phyloP scores from a whole-genome alignment of 2,329 filamentous ascomycete species.

The Fusarium sp. region DNA sequence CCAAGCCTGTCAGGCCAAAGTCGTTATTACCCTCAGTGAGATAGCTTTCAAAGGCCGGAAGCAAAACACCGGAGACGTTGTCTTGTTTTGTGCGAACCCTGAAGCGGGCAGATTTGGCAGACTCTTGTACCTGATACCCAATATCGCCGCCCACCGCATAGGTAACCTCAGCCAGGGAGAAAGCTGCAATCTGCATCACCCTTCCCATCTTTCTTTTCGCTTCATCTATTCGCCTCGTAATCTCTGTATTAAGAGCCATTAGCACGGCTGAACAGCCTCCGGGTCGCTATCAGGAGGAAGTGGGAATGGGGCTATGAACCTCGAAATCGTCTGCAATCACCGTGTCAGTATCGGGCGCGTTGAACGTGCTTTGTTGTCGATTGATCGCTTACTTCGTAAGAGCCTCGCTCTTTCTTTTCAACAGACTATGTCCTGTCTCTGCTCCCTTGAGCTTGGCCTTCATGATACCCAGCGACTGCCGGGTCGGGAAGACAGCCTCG shows the following conservation, averaged over 20 bases:
- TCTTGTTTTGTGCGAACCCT: constrained; percentile 95
- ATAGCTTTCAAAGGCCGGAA: constrained; percentile 94
- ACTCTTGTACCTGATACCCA: constrained; percentile 97
- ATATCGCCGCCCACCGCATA: constrained; percentile 97
- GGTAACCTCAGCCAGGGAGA: constrained; percentile 96
- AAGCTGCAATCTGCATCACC: constrained; percentile 98
- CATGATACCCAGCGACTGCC: constrained; percentile 96
- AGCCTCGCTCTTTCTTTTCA: constrained; percentile 98
- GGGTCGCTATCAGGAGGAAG: background rate
- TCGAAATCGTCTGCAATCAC: constrained; percentile 81
- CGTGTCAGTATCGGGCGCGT: constrained; percentile 10
- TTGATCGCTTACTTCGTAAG: constrained; percentile 82
- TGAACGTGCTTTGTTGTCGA: background rate
- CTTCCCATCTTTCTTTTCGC: constrained; percentile 99
- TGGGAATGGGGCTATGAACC: constrained; percentile 60
- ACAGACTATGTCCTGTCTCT: constrained; percentile 89
- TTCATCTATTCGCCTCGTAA: constrained; percentile 96
- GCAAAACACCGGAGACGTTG: constrained; percentile 95
- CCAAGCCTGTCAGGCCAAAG: constrained; percentile 93
- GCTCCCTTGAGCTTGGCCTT: constrained; percentile 97
- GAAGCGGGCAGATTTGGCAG: constrained; percentile 91
- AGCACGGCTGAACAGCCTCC: constrained; percentile 26
- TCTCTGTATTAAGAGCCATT: constrained; percentile 69
- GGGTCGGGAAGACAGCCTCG: constrained; percentile 96
- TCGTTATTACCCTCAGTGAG: constrained; percentile 91